Evolutionary conservation across 768 basidiomycete species (phyloP), one percentile per base, ranked within the genome.

Genomic region (Mycena pura): DNA sequence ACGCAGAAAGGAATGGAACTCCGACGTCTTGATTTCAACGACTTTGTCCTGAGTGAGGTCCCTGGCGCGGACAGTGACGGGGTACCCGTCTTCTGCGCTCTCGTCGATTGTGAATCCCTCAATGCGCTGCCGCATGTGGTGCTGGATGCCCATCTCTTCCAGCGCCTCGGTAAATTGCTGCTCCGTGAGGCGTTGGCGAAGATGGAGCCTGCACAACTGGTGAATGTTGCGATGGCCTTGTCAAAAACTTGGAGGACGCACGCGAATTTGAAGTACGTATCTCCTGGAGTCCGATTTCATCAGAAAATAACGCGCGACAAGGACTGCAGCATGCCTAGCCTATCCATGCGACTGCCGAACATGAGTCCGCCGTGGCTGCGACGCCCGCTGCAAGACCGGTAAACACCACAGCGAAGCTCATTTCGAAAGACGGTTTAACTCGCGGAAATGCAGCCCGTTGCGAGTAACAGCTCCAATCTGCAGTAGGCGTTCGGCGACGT

Each of bases 341-440:
- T 63, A 47, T 68, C 67, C 67, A 68, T 68, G 5, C 67, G 61
- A 22, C 62, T 68, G 8, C 57, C 67, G 39, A 57, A 68, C 64
- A 68, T 63, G 10, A 68, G 31, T 17, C 67, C 67, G 13, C 67
- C 67, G 6, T 25, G 41, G 19, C 39, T 56, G 4, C 67, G 64
- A 24, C 62, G 52, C 19, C 67, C 67, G 17, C 67, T 68, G 53
- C n/a, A 38, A 28, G 13, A 6, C 41, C 3, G 17, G 46, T 62
- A 3, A 45, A 11, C 7, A 19, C 24, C 24, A 13, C 11, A 48
- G 14, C 47, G 15, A 14, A 21, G n/a, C n/a, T n/a, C n/a, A n/a
- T 40, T 15, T 13, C 34, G 27, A 13, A 0, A 27, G 3, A 34
- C 25, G 0, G 5, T 57, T 62, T 3, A 21, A 61, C 36, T 68